Evolutionary conservation across 2,329 filamentous ascomycete species (phyloP), one percentile per base, ranked within the genome.

Genomic region (Colletotrichum cereale): DNA sequence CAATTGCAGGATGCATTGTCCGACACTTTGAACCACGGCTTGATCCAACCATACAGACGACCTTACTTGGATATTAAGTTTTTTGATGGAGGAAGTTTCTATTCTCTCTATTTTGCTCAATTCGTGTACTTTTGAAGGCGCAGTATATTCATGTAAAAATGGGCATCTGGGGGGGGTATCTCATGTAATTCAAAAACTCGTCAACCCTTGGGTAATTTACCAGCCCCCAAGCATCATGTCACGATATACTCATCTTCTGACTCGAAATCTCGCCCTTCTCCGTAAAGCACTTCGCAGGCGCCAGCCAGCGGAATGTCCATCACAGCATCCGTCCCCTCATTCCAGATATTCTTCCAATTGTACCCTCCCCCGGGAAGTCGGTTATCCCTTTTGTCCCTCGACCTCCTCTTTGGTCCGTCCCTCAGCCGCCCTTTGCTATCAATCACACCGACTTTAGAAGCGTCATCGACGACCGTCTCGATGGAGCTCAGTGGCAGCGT

Each of bases 241-340:
- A 73, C 58, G 24, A 64, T 71, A 50, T 71, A 72, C 36, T 75
- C 75, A 11, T 67, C 74, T 3, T 78, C 76, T 21, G 72, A 74
- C 58, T 72, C 72, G 36, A 73, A 67, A 29, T 80, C 80, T 69
- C 75, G 83, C 73, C 77, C 83, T 80, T 89, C 88, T 0, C 94
- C 95, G 81, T 98, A 99, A 29, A 99, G 80, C 42, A 99, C 91
- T 84, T 99, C 95, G 79, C 96, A 98, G 2, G 98, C 96, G 0
- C 96, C 96, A 12, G 95, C 95, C 75, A 98, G 88, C 10, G 96
- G 96, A 60, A 99, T 92, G 83, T 99, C 96, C 93, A 99, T 93
- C 10, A 98, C 96, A 1, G 95, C 96, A 85, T 99, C 96, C 0
- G 96, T 99, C 24, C 96, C 95, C 76, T 93, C 91, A 77, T 91